Evolutionary conservation across 1,284 basidiomycete genomes (phyloP).

Genomic region (Sphaerobolus stellatus): DNA sequence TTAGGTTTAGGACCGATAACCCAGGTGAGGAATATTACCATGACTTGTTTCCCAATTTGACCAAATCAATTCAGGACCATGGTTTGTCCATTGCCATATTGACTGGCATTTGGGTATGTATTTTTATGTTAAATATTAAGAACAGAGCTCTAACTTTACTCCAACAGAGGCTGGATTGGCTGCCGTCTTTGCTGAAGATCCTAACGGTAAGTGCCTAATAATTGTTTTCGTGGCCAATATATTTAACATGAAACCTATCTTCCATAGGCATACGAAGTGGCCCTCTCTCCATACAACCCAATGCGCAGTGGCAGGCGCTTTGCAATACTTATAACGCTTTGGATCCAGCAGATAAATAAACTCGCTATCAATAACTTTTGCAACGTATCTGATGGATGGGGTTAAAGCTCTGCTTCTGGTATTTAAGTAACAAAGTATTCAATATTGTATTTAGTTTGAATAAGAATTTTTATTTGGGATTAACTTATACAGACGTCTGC

Average conservation of each 20-base stretch:
- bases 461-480: too few species aligned
- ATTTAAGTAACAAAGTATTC: too few species aligned
- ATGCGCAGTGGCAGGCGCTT: conserved; percentile 7
- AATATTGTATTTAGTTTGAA: too few species aligned
- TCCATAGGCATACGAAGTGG: conserved; percentile 12
- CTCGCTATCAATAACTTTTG: too few species aligned
- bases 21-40: not conserved
- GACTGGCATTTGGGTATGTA: conserved; percentile 30
- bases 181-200: not conserved
- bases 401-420: too few species aligned
- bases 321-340: conserved; percentile 12
- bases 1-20: conserved; percentile 11
- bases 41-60: not conserved
- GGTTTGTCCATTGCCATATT: conserved; percentile 36
- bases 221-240: too few species aligned
- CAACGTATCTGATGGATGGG: too few species aligned
- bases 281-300: conserved; percentile 2
- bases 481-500: too few species aligned
- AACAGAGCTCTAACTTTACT: conserved; percentile 20
- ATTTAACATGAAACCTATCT: too few species aligned
- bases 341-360: too few species aligned
- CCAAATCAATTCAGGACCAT: conserved; percentile 21
- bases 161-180: not conserved
- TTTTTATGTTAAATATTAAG: conserved; percentile 31
- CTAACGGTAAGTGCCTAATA: too few species aligned